phyloP scores from a whole-genome alignment of 2,329 filamentous ascomycete genomes.

The Huntiella omanensis region DNA sequence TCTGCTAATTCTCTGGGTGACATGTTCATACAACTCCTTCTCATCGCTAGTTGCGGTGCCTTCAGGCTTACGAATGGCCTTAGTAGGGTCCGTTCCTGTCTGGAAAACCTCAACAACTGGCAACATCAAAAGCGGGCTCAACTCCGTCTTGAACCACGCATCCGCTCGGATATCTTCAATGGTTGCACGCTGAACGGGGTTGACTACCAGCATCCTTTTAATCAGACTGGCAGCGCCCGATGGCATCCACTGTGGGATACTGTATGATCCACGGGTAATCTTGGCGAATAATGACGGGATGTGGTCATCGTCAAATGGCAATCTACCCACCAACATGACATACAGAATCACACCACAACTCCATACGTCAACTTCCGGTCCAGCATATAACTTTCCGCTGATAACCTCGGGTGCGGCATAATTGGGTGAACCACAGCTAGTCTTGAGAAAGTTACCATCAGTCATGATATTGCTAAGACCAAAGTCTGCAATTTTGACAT shows the following conservation, averaged over 20 bases:
- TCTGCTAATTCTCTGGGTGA: constrained; percentile 88
- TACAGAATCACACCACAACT: constrained; percentile 86
- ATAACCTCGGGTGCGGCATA: constrained; percentile 97
- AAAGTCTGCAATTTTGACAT: constrained; percentile 98
- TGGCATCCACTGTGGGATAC: constrained; percentile 80
- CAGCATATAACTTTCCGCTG: constrained; percentile 90
- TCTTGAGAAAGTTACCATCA: constrained; percentile 96
- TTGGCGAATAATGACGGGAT: constrained; percentile 96
- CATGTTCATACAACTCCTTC: constrained; percentile 77
- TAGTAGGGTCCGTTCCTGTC: constrained; percentile 84
- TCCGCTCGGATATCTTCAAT: constrained; percentile 87
- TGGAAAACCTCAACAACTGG: constrained; percentile 84
- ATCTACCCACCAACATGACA: constrained; percentile 58
- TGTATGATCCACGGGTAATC: constrained; percentile 86
- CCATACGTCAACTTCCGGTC: constrained; percentile 97
- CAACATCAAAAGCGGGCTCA: constrained; percentile 71
- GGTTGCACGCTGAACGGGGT: constrained; percentile 82
- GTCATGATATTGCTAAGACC: constrained; percentile 99
- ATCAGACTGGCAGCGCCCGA: constrained; percentile 66
- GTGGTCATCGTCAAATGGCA: constrained; percentile 97
- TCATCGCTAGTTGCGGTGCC: constrained; percentile 56
- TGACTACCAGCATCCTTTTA: constrained; percentile 84
- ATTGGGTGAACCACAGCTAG: constrained; percentile 93
- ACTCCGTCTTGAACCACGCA: constrained; percentile 78
- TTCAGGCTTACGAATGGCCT: constrained; percentile 66